These are phyloP conservation scores for Pouteria campechiana DNA, from an alignment of 179 eudicot species.

Conservation along the genomic window DNA sequence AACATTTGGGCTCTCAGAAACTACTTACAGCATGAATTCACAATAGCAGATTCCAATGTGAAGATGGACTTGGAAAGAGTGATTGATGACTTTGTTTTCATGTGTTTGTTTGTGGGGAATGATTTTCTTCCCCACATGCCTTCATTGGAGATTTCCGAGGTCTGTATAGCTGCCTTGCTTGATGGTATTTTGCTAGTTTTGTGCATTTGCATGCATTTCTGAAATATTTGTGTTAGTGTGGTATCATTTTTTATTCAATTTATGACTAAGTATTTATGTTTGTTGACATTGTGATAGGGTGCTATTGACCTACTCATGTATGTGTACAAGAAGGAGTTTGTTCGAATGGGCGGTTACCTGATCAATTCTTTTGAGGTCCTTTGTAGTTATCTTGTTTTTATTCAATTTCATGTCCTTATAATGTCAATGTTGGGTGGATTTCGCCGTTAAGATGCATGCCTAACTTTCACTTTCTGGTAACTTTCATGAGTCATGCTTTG, in stretches of 20 bases:
- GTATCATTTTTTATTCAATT: not conserved
- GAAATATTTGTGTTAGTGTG: not conserved
- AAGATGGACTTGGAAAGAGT: conserved; percentile 6
- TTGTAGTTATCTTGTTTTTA: not conserved
- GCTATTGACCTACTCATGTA: conserved; percentile 45
- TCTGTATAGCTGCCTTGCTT: not conserved
- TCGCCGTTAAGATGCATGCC: too few species aligned
- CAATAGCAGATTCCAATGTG: conserved; percentile 2
- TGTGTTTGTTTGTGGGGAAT: conserved; percentile 17
- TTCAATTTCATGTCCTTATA: too few species aligned
- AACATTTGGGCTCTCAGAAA: conserved; percentile 16
- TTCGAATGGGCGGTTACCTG: conserved; percentile 35
- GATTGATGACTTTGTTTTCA: conserved; percentile 20
- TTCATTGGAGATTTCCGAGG: conserved; percentile 17
- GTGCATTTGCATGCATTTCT: not conserved
- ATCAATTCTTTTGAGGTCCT: conserved; percentile 23
- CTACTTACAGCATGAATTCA: conserved; percentile 10
- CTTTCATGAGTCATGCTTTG: too few species aligned
- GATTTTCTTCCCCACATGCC: conserved; percentile 18
- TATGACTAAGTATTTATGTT: not conserved
- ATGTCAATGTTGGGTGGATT: too few species aligned
- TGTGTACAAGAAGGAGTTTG: conserved; percentile 40
- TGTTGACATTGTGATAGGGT: conserved; percentile 20
- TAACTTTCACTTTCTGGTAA: too few species aligned
- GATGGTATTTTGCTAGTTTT: not conserved